Evolutionary conservation across 2,329 filamentous ascomycete genomes (phyloP).

Genomic region (Phialocephala sp.): DNA sequence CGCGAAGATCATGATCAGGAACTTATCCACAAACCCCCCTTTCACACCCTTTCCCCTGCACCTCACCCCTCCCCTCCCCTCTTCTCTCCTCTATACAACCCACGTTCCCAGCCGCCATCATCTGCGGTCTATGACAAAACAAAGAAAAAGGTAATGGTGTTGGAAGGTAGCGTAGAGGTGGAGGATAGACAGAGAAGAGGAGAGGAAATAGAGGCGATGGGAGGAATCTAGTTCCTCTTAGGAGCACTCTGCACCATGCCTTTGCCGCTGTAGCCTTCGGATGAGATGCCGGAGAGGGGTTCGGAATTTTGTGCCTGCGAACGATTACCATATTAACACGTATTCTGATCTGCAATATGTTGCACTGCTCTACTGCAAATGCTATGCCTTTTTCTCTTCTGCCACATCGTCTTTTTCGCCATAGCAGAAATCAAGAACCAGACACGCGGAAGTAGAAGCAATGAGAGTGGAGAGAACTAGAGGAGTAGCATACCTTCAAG

Average conservation of each 20-base stretch:
- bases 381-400: background rate
- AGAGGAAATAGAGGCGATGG: too few species aligned
- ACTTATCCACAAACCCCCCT: constrained; percentile 12
- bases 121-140: too few species aligned
- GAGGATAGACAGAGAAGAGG: background rate
- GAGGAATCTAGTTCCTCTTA: constrained; percentile 37
- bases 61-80: too few species aligned
- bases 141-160: background rate
- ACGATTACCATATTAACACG: constrained; percentile 36
- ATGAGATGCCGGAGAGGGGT: constrained; percentile 83
- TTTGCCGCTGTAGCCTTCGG: constrained; percentile 77
- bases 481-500: constrained; percentile 71
- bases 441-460: background rate
- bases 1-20: background rate
- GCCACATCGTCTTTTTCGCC: constrained; percentile 5
- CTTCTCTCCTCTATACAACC: too few species aligned
- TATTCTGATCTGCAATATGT: background rate
- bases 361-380: background rate
- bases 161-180: background rate
- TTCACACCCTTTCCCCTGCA: background rate
- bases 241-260: constrained; percentile 71
- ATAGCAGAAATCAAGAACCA: background rate
- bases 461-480: constrained; percentile 2
- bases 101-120: too few species aligned
- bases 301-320: constrained; percentile 80